phyloP scores from a whole-genome alignment of 2,329 filamentous ascomycete species.

The Colletotrichum sp. region DNA sequence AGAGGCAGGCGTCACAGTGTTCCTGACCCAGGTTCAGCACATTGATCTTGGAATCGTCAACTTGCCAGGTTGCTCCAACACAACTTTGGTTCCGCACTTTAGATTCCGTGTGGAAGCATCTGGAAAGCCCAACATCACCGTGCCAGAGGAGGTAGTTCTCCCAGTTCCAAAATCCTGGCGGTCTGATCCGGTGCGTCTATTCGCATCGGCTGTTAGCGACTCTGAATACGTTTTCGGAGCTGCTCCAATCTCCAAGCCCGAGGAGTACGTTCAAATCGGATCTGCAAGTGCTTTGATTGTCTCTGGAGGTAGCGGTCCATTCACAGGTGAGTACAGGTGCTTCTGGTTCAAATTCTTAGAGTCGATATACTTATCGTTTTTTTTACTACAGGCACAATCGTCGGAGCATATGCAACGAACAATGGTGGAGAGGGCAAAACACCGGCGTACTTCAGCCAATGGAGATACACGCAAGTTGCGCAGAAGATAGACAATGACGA shows the following conservation, averaged over 20 bases:
- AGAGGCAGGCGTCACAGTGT: constrained; percentile 59
- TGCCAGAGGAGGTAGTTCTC: constrained; percentile 38
- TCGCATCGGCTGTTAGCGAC: constrained; percentile 47
- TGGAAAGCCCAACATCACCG: constrained; percentile 31
- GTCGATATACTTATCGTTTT: neutral
- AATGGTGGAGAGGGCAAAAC: constrained; percentile 51
- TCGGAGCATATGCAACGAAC: constrained; percentile 58
- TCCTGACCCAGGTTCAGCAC: constrained; percentile 59
- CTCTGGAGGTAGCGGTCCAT: constrained; percentile 18
- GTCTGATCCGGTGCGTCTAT: constrained; percentile 37
- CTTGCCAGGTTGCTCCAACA: constrained; percentile 22
- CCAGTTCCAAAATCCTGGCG: constrained; percentile 45
- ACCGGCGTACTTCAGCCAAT: constrained; percentile 51
- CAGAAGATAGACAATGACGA: neutral
- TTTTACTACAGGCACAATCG: constrained; percentile 43
- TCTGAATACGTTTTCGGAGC: constrained; percentile 49
- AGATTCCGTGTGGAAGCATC: constrained; percentile 47
- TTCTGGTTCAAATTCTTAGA: fast-evolving
- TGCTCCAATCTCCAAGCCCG: constrained; percentile 30
- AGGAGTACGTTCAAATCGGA: constrained; percentile 33
- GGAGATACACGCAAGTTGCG: constrained; percentile 44
- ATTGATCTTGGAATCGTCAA: constrained; percentile 49
- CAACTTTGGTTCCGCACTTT: constrained; percentile 38
- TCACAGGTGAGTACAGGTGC: constrained; percentile 30
- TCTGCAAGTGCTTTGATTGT: constrained; percentile 26